Base-by-base conservation (phyloP, 1,284 basidiomycete species). In the Cryptococcus sp. region DNA sequence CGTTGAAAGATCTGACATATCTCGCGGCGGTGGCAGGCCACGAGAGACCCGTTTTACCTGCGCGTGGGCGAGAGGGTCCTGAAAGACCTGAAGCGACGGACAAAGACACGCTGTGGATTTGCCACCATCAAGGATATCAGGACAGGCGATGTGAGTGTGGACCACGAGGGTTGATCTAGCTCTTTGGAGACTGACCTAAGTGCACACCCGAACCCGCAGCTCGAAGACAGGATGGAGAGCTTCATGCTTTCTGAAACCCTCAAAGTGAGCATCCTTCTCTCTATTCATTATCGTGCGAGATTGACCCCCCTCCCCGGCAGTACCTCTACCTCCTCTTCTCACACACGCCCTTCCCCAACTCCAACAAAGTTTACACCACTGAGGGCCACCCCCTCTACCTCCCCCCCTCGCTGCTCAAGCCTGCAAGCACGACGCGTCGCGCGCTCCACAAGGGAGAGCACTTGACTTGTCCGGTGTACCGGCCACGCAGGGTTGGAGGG, bases 281-380 rank as follows among this genome's bases (percentile, higher is more conserved):
- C 37, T 28, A 2, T 13, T 23, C 45, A n/a, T 2, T 2, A 18
- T 11, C n/a, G 13, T 24, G 16, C 46, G 12, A 20, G 49, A 28
- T 44, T 33, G 50, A 53, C 33, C 36, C 13, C 20, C 15, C 13
- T 47, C 21, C 21, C 9, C 13, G 33, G 52, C 60, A 95, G 88
- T 95, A 96, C 78, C 82, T 96, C 13, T 96, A 86, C 76, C 82
- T 97, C 48, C 80, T 95, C 21, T 97, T 97, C 67, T 91, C 94
- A 67, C 82, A 83, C 7, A 90, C 91, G 63, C 81, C 81, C 0
- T 71, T 91, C 35, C 85, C 92, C 62, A 85, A 89, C 67, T 59
- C 69, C 39, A 72, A 73, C 49, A 87, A 86, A 61, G 88, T 96
- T 2, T 88, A 94, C 70, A 91, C 91, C 1, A 97, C 93, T 0